Percentiles rank a stretch among this genome's conserved stretches.
phyloP scores from a whole-genome alignment of 164 flowering plant species.

The Kingdonia uniflora region DNA sequence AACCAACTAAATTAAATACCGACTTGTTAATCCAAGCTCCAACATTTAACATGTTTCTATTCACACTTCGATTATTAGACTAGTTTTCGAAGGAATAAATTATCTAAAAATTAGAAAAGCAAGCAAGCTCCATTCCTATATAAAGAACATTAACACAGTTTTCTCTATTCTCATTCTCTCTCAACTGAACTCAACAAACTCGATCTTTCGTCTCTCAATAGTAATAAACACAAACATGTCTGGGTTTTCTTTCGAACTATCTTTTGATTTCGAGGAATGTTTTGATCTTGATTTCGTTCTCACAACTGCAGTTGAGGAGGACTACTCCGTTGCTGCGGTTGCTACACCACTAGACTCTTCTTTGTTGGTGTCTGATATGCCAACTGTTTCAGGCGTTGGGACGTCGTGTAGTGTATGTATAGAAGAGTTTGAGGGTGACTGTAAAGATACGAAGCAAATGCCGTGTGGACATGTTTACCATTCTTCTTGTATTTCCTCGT shows the following conservation, averaged over 20 bases:
- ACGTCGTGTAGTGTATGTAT: constrained; percentile 4
- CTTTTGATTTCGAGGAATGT: background rate
- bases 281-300: constrained; percentile 5
- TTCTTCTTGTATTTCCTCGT: constrained; percentile 5
- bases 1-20: too few relatives aligned
- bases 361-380: background rate
- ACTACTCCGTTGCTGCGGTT: background rate
- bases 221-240: background rate
- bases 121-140: too few relatives aligned
- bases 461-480: constrained; percentile 6
- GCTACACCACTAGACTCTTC: background rate
- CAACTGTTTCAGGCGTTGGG: background rate
- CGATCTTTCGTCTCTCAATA: background rate
- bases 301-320: background rate
- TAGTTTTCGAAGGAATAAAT: too few relatives aligned
- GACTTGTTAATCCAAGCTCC: too few relatives aligned
- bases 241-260: background rate
- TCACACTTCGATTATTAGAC: too few relatives aligned
- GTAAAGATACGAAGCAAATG: background rate
- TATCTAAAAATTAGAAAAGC: too few relatives aligned
- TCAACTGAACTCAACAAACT: background rate
- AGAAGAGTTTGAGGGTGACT: constrained; percentile 4
- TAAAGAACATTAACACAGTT: too few relatives aligned
- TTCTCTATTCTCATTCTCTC: too few relatives aligned
- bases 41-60: too few relatives aligned